Base-by-base conservation (phyloP, 768 basidiomycete species). In the Collybiopsis confluens region DNA sequence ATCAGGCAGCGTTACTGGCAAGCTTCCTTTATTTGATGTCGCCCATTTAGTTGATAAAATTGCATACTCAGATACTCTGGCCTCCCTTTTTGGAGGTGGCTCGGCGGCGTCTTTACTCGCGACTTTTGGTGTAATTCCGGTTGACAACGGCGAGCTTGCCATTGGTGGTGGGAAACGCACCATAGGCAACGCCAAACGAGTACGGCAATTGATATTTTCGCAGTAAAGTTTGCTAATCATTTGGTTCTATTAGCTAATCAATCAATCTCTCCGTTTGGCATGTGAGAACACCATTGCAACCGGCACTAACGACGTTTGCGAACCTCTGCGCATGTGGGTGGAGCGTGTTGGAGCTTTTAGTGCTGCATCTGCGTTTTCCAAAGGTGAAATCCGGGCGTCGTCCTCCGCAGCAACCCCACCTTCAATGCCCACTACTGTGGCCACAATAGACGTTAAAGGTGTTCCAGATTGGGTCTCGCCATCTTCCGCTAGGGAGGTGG, bases 1-100 rank as follows among this genome's bases (percentile, higher is more conserved):
- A 18, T 36, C 77, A 83, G 0, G 61, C 85, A 48, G 77, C 83
- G 30, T 75, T 73, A 6, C 78, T 87, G 73, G 63, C 87, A n/a
- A 80, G 73, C 57, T 78, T 82, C 15, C 13, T 13, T 15, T 15
- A 40, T 15, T 35, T 35, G n/a, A 35, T 18, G 18, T 4, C 9
- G 11, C 8, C 15, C 7, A 9, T n/a, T 15, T 6, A 24, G 15
- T 11, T 28, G 35, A 27, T 16, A 27, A 45, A 24, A 74, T 75
- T 40, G 77, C 82, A 41, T 68, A 62, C 11, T 59, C 61, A 57
- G 58, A 35, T 55, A 61, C 61, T 49, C 33, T 53, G 21, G 38
- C 52, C 9, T 53, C 51, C 21, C 24, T 52, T 30, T 41, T 52
- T 21, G 51, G 51, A 26, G 51, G 51, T 18, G 30, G 26, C 9